Evolutionary conservation across 495 filamentous ascomycete species (phyloP), one percentile per base, ranked within the genome.

Genomic region (Aeminium ludgeri): DNA sequence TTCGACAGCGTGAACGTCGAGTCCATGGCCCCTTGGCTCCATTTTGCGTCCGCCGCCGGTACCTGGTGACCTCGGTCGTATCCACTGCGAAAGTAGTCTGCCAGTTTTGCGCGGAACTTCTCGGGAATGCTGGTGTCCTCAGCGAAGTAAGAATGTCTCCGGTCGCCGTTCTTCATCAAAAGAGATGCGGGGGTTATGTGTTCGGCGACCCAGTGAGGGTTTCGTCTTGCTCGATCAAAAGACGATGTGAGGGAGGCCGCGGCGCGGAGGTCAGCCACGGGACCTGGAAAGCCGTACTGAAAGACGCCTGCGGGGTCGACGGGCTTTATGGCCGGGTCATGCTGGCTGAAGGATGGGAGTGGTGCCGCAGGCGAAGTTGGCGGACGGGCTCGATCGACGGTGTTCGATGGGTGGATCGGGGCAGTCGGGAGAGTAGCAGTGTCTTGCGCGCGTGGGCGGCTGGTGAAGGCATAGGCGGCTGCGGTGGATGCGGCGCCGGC

Each of bases 201-300:
- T 64, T 97, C 89, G 40, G 77, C 86, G 6, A 95, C 89, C 89
- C 89, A 97, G 56, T 76, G 61, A 1, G 89, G 89, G 56, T 96
- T 97, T 51, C 85, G 79, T 38, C 78, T 82, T 42, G 86, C 81
- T 8, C 89, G 82, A 60, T 97, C 86, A 66, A 76, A 97, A 52
- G 80, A 76, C 20, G 85, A 92, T 46, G 85, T 68, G 28, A 93
- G 69, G 18, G 82, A 76, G 2, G 70, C 58, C 11, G 81, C 72
- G 29, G 73, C 68, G 30, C 82, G 78, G 40, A 91, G 71, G 60
- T 97, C 89, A 51, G 74, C 69, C 20, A 87, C 60, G 25, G 89
- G 91, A 41, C 89, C 89, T 1, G 89, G 86, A 64, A 96, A 96
- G 51, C 91, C 89, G 62, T 97, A 97, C 58, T 95, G 78, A 59